Evolutionary conservation across 495 filamentous ascomycete species (phyloP), one percentile per base, ranked within the genome.

Genomic region (Darksidea phi): DNA sequence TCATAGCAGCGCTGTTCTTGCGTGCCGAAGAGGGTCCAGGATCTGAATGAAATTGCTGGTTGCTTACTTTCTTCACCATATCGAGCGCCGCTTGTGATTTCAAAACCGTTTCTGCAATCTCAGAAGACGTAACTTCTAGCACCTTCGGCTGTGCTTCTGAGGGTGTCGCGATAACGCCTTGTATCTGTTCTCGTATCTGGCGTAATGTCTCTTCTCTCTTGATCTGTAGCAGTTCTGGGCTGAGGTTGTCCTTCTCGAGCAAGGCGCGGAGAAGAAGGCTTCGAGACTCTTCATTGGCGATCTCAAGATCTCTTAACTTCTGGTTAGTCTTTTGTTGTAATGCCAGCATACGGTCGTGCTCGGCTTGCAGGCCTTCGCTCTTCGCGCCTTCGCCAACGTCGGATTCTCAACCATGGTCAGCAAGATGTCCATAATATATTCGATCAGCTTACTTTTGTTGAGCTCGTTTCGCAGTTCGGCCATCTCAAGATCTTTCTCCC

Each of bases 381-480:
- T 57, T 59, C 11, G 43, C 38, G 8, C 59, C 60, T 28, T 61
- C 66, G 36, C 32, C 23, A 11, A 49, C 47, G 34, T 64, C 60
- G n/a, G 67, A 57, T 43, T 67, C 54, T 57, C 15, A 34, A 21
- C 20, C 52, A 57, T n/a, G 53, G 37, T 21, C 61, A 28, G 38
- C 51, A 41, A 20, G 26, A 21, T 49, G 58, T 34, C 13, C 17
- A 37, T 32, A 26, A 37, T 12, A n/a, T 41, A 17, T n/a, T 6
- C 46, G 20, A 41, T 28, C 25, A 28, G 50, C 61, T 73, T 71
- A 46, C 64, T 71, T 59, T 78, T 78, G 57, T 71, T 70, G 56
- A 81, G 73, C 38, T 81, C 75, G 58, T 80, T 78, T 41, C 75
- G 74, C 24, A 82, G 57, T 36, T 64, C 66, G 34, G 61, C 66